Base-by-base conservation (phyloP, 2,329 filamentous ascomycete species). In the Fusarium liriodendri region DNA sequence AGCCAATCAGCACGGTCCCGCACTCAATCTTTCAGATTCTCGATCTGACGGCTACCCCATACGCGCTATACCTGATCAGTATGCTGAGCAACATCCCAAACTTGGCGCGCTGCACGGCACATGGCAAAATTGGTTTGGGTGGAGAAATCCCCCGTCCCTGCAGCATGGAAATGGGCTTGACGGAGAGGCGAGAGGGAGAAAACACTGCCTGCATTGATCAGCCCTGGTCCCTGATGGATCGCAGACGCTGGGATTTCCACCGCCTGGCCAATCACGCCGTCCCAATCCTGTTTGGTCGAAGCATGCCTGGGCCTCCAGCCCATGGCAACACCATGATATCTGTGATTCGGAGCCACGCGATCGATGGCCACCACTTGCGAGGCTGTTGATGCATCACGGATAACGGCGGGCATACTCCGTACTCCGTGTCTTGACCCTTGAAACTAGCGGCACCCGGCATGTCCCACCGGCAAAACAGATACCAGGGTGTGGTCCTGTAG, bases 1-100 rank as follows among this genome's bases (percentile, higher is more conserved):
- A 47, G 71, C 71, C 71, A 68, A 72, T 70, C 69, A 70, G 47
- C 54, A 63, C 42, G 37, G 37, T 42, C 63, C 67, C 62, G 33
- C 59, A 74, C 58, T 63, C 71, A 69, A 73, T 73, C 71, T 71
- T 64, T 25, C 54, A 74, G 60, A 74, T 74, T 63, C 58, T 68
- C 71, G 71, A 73, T 73, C 71, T 74, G 71, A 73, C 64, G 60
- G 47, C 60, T 58, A 68, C 71, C 71, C 67, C 64, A 69, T 59
- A n/a, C 45, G 55, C 71, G 71, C 71, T 66, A 69, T 74, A 62
- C 71, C 67, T 73, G 20, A 74, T 74, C 58, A 73, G 71, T 69
- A 74, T 73, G 67, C 60, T 73, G 67, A 72, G 60, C 64, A 59
- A 35, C 71, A 73, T 63, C 62, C 45, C 71, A 69, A 71, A 73